Evolutionary conservation across 108 stramenopile species (phyloP).

Genomic region (Cyclotella atomus): DNA sequence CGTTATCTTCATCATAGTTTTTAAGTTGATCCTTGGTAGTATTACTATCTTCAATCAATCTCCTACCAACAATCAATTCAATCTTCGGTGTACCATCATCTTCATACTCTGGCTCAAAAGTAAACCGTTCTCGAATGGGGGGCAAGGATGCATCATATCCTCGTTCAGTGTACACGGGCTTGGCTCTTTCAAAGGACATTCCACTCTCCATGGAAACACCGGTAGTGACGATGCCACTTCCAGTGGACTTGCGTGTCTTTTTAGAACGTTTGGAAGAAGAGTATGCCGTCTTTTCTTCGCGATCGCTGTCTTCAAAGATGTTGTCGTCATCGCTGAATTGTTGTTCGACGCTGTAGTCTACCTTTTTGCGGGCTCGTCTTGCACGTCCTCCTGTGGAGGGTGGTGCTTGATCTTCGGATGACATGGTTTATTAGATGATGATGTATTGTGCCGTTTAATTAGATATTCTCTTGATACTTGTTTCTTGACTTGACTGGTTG

Average conservation of each 20-base stretch:
- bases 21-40: slow-evolving; percentile 47
- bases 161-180: slow-evolving; percentile 71
- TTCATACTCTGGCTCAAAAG: slow-evolving; percentile 92
- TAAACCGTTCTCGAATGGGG: slow-evolving; percentile 86
- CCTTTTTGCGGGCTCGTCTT: slow-evolving; percentile 57
- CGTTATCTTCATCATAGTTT: slow-evolving; percentile 18
- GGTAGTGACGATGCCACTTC: not conserved
- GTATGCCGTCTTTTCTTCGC: slow-evolving; percentile 37
- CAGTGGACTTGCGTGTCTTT: slow-evolving; percentile 30
- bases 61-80: slow-evolving; percentile 90
- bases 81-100: slow-evolving; percentile 93
- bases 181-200: slow-evolving; percentile 23
- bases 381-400: slow-evolving; percentile 16
- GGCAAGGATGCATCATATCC: slow-evolving; percentile 80
- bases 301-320: slow-evolving; percentile 69
- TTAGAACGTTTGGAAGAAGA: slow-evolving; percentile 12
- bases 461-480: too few relatives aligned
- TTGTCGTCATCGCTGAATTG: slow-evolving; percentile 81
- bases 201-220: slow-evolving; percentile 1
- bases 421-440: not conserved
- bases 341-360: slow-evolving; percentile 81
- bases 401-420: slow-evolving; percentile 10
- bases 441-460: not conserved
- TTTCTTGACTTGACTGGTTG: too few relatives aligned
- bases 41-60: slow-evolving; percentile 86